Base-by-base conservation (phyloP, 495 filamentous ascomycete genomes). In the Penicillium soppii region DNA sequence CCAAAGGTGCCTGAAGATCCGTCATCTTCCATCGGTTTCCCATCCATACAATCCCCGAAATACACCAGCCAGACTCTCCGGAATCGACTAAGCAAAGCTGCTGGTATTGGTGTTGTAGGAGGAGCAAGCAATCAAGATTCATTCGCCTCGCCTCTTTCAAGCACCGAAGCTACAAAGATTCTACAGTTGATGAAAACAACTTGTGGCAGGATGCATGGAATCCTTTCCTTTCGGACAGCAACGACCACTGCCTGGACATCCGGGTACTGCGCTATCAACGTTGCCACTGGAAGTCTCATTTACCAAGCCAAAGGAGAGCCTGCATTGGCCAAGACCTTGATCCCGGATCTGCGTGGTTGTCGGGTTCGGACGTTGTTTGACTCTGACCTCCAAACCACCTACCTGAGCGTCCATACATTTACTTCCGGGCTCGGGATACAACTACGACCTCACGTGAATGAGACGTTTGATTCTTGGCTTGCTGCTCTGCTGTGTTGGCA, bases 401-500 rank as follows among this genome's bases (percentile, higher is more conserved):
- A 88, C 60, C 81, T 98, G 10, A 89, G 92, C 59, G 79, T 98
- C n/a, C 78, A 79, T 19, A 86, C 85, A 17, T 82, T 81, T 32
- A 82, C 86, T 7, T 82, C 82, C 17, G 85, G 81, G 15, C 72
- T 87, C 15, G 83, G 87, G 25, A 76, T 96, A 26, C 81, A 89
- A 58, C 68, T 98, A 35, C 80, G 86, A 36, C 91, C 94, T 7
- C 74, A 86, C 53, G 81, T 83, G 4, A 75, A 80, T 44, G 82
- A 87, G 35, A 90, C 96, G 25, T 86, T 90, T 56, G 90, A 97
- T 54, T 81, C 86, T 7, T 98, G 94, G 94, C 84, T 95, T 33
- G 92, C 94, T 16, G 92, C 92, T 15, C 68, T 98, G 41, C 77
- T 97, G 3, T 96, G 90, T 59, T 98, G 94, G 94, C 91, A 95